A percentile compares a stretch with the other conserved stretches of the same genome.
phyloP scores from a whole-genome alignment of 2,329 filamentous ascomycete species.

The Coniella lustricola region DNA sequence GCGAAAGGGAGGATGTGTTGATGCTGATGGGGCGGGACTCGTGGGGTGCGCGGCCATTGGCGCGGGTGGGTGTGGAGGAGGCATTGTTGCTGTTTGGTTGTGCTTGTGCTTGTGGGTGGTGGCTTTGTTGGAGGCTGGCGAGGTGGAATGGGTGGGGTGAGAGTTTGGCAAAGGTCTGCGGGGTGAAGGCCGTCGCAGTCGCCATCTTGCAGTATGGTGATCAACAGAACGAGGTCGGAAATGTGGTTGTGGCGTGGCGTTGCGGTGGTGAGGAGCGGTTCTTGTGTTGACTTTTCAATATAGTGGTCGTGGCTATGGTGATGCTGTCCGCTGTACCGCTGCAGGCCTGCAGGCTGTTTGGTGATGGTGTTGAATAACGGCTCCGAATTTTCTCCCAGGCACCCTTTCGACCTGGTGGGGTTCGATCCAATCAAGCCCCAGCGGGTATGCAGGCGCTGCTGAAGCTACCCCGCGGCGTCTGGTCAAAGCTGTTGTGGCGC shows the following conservation, averaged over 20 bases:
- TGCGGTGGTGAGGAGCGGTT: neutral
- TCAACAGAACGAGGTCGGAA: no score
- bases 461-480: conserved; percentile 12
- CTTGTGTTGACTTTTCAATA: neutral
- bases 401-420: conserved; percentile 11
- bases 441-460: conserved; percentile 13
- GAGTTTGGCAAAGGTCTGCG: conserved; percentile 79
- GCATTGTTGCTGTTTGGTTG: conserved; percentile 31
- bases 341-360: neutral
- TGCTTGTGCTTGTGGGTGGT: conserved; percentile 31
- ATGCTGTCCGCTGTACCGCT: neutral
- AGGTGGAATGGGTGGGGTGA: conserved; percentile 85
- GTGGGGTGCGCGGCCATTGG: conserved; percentile 69
- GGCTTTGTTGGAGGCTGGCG: conserved; percentile 68
- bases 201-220: conserved; percentile 27
- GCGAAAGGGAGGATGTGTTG: conserved; percentile 77
- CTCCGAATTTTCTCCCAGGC: conserved; percentile 5
- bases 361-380: neutral
- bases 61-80: conserved; percentile 50
- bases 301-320: neutral
- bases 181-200: conserved; percentile 37
- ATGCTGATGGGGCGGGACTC: conserved; percentile 67
- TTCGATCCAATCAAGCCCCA: conserved; percentile 8
- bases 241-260: neutral
- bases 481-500: no score